Conservation (phyloP, 2,329 filamentous ascomycete species). For the Xenoacremonium recifei region DNA sequence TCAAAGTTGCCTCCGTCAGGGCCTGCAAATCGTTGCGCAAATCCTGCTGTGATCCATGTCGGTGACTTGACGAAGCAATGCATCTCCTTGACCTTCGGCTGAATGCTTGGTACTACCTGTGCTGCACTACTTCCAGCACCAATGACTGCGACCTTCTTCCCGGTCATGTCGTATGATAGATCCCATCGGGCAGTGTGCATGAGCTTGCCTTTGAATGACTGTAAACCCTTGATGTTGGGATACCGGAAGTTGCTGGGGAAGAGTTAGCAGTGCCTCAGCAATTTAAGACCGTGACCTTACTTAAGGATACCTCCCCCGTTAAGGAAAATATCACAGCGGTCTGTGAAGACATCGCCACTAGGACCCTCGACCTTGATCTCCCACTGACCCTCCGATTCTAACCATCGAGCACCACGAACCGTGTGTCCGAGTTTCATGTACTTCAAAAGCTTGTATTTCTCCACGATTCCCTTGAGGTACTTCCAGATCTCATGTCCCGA, state of each 20-base stretch:
- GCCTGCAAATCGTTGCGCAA: not conserved
- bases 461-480: not conserved
- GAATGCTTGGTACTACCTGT: not conserved
- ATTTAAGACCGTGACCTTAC: too few species aligned
- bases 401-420: not conserved
- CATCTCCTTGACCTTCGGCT: not conserved
- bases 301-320: not conserved
- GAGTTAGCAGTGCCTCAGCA: not conserved
- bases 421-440: not conserved
- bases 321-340: not conserved
- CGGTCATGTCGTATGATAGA: not conserved
- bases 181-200: not conserved
- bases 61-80: not conserved
- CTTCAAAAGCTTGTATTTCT: not conserved
- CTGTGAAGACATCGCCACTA: not conserved
- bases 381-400: not conserved
- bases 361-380: not conserved
- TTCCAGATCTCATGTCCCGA: not conserved
- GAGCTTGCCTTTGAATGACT: not conserved
- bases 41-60: not conserved
- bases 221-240: not conserved
- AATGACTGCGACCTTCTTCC: not conserved
- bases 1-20: not conserved
- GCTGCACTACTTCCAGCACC: not conserved
- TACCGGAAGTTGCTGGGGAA: constrained; percentile 1